Evolutionary conservation across 208 protist genomes (phyloP).

Genomic region (Dictyostelium gargantuum): DNA sequence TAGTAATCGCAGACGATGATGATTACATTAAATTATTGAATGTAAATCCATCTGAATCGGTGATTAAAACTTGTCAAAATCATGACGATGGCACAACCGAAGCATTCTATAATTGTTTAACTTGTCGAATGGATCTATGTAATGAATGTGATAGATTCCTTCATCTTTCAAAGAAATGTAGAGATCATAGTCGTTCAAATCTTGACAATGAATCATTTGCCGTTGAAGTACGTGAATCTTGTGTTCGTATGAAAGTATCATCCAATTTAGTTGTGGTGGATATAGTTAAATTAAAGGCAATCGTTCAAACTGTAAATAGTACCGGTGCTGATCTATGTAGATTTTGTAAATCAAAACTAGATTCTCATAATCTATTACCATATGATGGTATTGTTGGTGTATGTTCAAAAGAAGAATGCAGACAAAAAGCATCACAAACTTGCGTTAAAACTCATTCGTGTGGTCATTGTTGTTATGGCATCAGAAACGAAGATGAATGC

Average conservation of each 20-base stretch:
- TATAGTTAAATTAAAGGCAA: slow-evolving; percentile 27
- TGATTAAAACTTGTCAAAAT: slow-evolving; percentile 38
- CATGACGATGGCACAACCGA: slow-evolving; percentile 25
- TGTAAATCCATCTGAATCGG: not conserved
- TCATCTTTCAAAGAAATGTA: slow-evolving; percentile 10
- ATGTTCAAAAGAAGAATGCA: slow-evolving; percentile 61
- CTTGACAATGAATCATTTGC: slow-evolving; percentile 14
- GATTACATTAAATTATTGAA: slow-evolving; percentile 5
- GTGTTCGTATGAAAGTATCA: slow-evolving; percentile 33
- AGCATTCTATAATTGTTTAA: not conserved
- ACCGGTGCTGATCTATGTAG: not conserved
- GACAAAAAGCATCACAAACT: not conserved
- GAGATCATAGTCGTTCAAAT: not conserved
- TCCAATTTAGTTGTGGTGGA: not conserved
- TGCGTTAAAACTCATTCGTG: slow-evolving; percentile 70
- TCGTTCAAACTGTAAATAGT: slow-evolving; percentile 19
- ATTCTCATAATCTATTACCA: slow-evolving; percentile 31
- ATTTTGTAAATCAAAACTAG: slow-evolving; percentile 37
- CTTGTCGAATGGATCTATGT: slow-evolving; percentile 22
- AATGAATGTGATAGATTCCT: slow-evolving; percentile 40
- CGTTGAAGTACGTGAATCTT: slow-evolving; percentile 34
- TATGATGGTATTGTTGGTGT: not conserved
- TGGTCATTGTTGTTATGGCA: slow-evolving; percentile 74
- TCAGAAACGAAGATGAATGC: slow-evolving; percentile 61
- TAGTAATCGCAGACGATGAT: not conserved